These are phyloP conservation scores for Leishmania tropica DNA, from an alignment of 208 protist species.

Conservation along the genomic window DNA sequence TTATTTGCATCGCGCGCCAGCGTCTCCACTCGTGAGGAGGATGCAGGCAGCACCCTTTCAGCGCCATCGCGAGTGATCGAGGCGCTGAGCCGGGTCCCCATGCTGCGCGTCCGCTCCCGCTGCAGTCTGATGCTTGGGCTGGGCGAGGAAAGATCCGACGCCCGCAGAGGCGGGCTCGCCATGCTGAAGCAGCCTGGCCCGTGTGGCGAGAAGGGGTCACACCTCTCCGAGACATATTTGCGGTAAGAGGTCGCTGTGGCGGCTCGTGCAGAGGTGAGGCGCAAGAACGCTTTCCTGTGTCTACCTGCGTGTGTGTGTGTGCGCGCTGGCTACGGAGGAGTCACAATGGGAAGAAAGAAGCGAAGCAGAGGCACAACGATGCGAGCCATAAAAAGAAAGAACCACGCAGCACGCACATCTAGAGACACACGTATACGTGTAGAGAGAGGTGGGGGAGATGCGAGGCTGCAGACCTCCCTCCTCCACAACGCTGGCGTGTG, in stretches of 20 bases:
- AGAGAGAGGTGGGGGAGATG: background rate
- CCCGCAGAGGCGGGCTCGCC: background rate
- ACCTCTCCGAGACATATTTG: background rate
- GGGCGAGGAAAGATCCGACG: background rate
- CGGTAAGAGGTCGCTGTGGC: background rate
- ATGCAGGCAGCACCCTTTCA: background rate
- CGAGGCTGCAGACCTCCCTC: background rate
- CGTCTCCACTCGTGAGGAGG: background rate
- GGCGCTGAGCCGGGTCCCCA: background rate
- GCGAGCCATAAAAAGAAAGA: background rate
- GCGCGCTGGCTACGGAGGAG: background rate
- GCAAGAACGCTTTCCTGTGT: background rate
- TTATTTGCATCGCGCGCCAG: background rate
- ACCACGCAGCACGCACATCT: background rate
- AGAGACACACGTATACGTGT: background rate
- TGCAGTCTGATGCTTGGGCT: no score
- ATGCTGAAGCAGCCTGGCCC: background rate
- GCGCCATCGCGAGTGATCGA: background rate
- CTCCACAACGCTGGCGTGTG: background rate
- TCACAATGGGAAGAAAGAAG: background rate
- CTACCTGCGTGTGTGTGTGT: background rate
- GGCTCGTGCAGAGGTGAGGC: background rate
- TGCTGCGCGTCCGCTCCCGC: background rate
- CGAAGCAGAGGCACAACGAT: background rate
- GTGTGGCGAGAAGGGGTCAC: background rate